These are phyloP conservation scores for Talaromyces verruculosus DNA, from an alignment of 2,329 filamentous ascomycete genomes.

Conservation along the genomic window DNA sequence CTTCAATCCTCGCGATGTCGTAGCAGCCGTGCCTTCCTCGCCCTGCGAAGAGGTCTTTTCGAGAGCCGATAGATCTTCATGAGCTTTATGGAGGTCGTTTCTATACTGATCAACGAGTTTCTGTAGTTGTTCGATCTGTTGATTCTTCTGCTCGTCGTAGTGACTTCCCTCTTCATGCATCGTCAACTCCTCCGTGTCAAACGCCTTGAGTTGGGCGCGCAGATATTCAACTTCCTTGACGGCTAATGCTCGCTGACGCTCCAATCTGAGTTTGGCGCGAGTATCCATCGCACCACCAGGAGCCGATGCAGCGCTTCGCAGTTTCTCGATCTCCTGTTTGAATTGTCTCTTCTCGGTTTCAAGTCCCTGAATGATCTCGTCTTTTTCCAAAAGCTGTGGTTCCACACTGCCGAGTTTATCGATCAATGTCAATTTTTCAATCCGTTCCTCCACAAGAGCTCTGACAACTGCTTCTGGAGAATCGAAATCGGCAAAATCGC, in stretches of 20 bases:
- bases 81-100: conserved; percentile 70
- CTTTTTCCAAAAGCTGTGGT: conserved; percentile 73
- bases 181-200: conserved; percentile 83
- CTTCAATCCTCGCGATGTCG: conserved; percentile 58
- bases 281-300: conserved; percentile 55
- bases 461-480: conserved; percentile 84
- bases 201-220: conserved; percentile 83
- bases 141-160: conserved; percentile 71
- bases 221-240: conserved; percentile 93
- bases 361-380: conserved; percentile 69
- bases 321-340: conserved; percentile 67
- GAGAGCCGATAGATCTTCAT: conserved; percentile 68
- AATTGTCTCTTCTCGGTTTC: conserved; percentile 68
- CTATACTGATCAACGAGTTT: conserved; percentile 85
- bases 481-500: conserved; percentile 69
- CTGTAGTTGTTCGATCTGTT: conserved; percentile 79
- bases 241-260: conserved; percentile 80
- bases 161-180: conserved; percentile 69
- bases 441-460: conserved; percentile 76
- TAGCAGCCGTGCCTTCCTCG: conserved; percentile 27
- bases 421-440: conserved; percentile 75
- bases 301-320: conserved; percentile 53
- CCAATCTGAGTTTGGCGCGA: conserved; percentile 70
- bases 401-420: conserved; percentile 77
- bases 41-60: conserved; percentile 49